Base-by-base conservation (phyloP, 495 filamentous ascomycete species). In the Podospora pseudoanserina region DNA sequence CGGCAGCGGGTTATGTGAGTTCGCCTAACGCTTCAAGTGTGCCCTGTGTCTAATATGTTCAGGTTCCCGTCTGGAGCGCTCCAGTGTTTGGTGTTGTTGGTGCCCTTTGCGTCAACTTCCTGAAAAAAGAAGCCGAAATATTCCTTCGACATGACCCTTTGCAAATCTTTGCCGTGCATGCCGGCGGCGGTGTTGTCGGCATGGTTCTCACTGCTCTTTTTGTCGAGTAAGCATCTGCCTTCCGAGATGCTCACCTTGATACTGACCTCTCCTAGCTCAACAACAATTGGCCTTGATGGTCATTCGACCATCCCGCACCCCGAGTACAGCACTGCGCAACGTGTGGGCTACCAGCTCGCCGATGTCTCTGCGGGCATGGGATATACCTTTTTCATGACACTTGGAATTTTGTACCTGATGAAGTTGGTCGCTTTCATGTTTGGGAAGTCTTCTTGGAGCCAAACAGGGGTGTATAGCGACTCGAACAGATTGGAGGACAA, bases 1-100 rank as follows among this genome's bases (percentile, higher is more conserved):
- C 91, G 3, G 91, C 91, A 2, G 90, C 90, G 30, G 91, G 91
- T 57, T 92, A 85, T 81, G 90, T 97, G 72, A 86, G 91, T 49
- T n/a, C 26, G 7, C 27, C 18, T 54, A 2, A 1, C 30, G 23
- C 30, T n/a, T 16, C 5, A 5, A 62, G 27, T 60, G 6, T 15
- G 5, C 58, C 30, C 13, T 49, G n/a, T 44, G 16, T 63, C 27
- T 57, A 19, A 2, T 16, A 3, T n/a, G 2, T 16, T 26, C 30
- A 71, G 69, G 69, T 71, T 20, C 69, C 65, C 2, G 64, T 69
- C 5, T 72, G 70, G 70, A 72, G 67, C 20, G 66, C 70, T 13
- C 44, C 49, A 1, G 54, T 72, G 4, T 69, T 72, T 23, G 70
- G 70, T 20, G 30, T 67, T 9, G 70, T 69, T 4, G 57, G 57